Percentiles rank a stretch among this genome's conserved stretches.
Conservation (phyloP, 345 rosid species). For the Gossypium longicalyx region DNA sequence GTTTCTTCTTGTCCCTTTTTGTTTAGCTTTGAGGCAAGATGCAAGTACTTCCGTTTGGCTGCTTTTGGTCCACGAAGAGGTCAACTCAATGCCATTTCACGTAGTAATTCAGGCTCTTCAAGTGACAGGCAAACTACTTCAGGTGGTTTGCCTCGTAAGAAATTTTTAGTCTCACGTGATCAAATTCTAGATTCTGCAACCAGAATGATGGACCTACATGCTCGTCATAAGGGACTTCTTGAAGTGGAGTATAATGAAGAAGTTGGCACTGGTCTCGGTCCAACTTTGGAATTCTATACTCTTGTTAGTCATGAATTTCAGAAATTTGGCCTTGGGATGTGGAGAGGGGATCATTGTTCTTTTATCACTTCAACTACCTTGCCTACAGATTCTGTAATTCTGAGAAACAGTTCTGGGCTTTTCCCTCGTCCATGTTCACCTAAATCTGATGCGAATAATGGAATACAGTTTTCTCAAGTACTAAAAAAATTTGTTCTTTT, state of each 20-base stretch:
- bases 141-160: conserved; percentile 53
- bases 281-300: conserved; percentile 89
- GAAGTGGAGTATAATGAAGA: conserved; percentile 89
- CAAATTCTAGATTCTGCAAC: conserved; percentile 71
- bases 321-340: conserved; percentile 67
- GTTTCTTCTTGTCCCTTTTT: conserved; percentile 84
- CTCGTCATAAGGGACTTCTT: conserved; percentile 50
- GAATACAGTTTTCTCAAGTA: conserved; percentile 45
- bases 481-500: conserved; percentile 60
- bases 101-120: conserved; percentile 37
- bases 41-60: conserved; percentile 72
- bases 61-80: conserved; percentile 62
- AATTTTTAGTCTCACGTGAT: conserved; percentile 72
- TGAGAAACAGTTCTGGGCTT: conserved; percentile 52
- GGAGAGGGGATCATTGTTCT: conserved; percentile 66
- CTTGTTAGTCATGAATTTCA: conserved; percentile 86
- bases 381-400: conserved; percentile 27
- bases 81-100: conserved; percentile 34
- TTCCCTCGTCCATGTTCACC: conserved; percentile 79
- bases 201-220: conserved; percentile 71
- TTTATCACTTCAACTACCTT: conserved; percentile 21
- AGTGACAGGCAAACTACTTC: conserved; percentile 47
- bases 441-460: conserved; percentile 32
- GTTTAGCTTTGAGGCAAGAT: conserved; percentile 76
- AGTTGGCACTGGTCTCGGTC: conserved; percentile 98